These are phyloP conservation scores for Trapa incisa DNA, from an alignment of 345 rosid species.

Conservation along the genomic window DNA sequence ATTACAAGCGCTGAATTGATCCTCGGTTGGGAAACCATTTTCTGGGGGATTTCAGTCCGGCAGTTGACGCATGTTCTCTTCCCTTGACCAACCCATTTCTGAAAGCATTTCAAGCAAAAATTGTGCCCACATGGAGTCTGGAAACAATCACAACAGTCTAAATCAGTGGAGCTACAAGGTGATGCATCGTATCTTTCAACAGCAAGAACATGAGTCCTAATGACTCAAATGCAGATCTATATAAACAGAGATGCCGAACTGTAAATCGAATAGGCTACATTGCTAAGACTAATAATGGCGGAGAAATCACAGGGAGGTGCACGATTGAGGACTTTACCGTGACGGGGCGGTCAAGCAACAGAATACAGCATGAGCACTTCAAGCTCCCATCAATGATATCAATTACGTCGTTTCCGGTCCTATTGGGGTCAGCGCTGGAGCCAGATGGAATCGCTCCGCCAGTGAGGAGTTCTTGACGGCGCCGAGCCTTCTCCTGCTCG, in stretches of 20 bases:
- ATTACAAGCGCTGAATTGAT: constrained; percentile 45
- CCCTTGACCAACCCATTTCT: constrained; percentile 43
- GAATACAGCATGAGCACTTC: constrained; percentile 47
- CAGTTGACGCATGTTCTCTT: constrained; percentile 48
- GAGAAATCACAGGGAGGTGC: neutral
- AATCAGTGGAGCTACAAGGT: neutral
- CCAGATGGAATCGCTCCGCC: constrained; percentile 18
- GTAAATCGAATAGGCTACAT: neutral
- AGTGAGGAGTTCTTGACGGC: constrained; percentile 39
- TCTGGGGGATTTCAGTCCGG: constrained; percentile 28
- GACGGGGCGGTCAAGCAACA: constrained; percentile 58
- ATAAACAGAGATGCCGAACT: neutral
- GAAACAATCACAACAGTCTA: constrained; percentile 4
- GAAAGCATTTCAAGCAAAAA: constrained; percentile 57
- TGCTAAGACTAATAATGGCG: neutral
- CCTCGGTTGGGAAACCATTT: constrained; percentile 41
- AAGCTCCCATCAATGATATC: constrained; percentile 25
- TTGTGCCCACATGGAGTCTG: constrained; percentile 88
- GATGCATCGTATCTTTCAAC: neutral
- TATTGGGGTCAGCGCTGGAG: constrained; percentile 10
- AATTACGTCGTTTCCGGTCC: constrained; percentile 17
- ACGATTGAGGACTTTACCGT: constrained; percentile 26
- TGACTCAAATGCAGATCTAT: neutral
- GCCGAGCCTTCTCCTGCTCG: constrained; percentile 43
- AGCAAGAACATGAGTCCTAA: neutral